phyloP scores from a whole-genome alignment of 129 eudicot genomes.

The Sambucus nigra region DNA sequence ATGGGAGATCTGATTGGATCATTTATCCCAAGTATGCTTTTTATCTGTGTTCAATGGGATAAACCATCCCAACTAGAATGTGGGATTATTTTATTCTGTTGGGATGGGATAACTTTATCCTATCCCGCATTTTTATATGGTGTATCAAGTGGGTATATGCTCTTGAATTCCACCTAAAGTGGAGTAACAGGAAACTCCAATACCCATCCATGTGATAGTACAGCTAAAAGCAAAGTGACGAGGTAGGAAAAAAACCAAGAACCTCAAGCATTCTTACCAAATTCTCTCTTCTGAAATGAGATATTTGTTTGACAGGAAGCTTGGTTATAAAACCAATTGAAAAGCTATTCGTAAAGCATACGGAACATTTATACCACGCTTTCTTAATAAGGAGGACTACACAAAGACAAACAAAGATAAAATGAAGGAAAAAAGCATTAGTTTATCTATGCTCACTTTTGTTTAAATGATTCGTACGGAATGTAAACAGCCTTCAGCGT shows the following conservation, averaged over 20 bases:
- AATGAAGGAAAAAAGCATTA: neutral
- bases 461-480: conserved; percentile 89
- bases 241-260: neutral
- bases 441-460: conserved; percentile 32
- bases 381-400: neutral
- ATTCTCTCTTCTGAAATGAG: neutral
- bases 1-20: too few species aligned
- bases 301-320: neutral
- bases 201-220: neutral
- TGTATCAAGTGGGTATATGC: too few species aligned
- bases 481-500: conserved; percentile 72
- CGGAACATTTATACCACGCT: neutral
- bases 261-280: neutral
- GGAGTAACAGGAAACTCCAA: neutral
- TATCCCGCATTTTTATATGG: too few species aligned
- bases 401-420: neutral
- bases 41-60: too few species aligned
- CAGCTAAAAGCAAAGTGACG: neutral
- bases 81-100: too few species aligned
- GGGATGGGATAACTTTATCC: too few species aligned
- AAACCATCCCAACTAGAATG: too few species aligned
- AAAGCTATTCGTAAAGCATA: neutral
- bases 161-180: neutral
- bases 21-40: too few species aligned
- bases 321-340: neutral